These are phyloP conservation scores for Suhomyces choctaworum DNA, from an alignment of 1,139 yeast species.

Conservation along the genomic window DNA sequence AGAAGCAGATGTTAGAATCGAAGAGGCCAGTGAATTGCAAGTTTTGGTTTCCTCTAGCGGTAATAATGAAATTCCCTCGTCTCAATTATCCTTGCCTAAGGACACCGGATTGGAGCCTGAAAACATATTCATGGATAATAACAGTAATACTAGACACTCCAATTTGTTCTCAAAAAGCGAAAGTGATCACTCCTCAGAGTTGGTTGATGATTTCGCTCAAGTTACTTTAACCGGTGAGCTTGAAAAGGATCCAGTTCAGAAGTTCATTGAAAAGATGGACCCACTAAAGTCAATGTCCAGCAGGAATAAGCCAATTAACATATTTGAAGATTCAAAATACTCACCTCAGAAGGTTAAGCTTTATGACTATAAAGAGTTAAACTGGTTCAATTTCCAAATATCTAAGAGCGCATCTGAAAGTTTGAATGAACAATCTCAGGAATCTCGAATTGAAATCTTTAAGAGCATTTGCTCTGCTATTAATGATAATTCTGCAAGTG, in stretches of 20 bases:
- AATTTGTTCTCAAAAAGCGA: conserved; percentile 22
- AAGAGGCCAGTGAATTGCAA: not conserved
- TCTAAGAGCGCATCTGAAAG: conserved; percentile 25
- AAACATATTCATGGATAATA: conserved; percentile 15
- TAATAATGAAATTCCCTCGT: not conserved
- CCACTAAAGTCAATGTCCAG: conserved; percentile 40
- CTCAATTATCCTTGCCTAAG: not conserved
- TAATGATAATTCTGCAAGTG: conserved; percentile 11
- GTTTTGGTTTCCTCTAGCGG: not conserved
- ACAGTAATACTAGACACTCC: conserved; percentile 10
- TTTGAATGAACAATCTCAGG: conserved; percentile 12
- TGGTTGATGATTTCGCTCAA: conserved; percentile 41
- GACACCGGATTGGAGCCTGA: not conserved
- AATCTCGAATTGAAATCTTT: conserved; percentile 21
- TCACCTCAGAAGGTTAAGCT: conserved; percentile 37
- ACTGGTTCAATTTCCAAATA: conserved; percentile 45
- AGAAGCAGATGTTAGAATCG: not conserved
- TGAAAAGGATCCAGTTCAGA: conserved; percentile 27
- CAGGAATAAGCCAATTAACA: conserved; percentile 36
- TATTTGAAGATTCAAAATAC: conserved; percentile 39
- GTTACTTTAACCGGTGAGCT: conserved; percentile 32
- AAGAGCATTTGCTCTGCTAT: conserved; percentile 22
- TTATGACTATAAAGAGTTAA: conserved; percentile 35
- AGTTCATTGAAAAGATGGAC: conserved; percentile 42
- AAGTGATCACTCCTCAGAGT: conserved; percentile 25